Evolutionary conservation across 1,284 basidiomycete genomes (phyloP).

Genomic region (Lentinus polychrous): DNA sequence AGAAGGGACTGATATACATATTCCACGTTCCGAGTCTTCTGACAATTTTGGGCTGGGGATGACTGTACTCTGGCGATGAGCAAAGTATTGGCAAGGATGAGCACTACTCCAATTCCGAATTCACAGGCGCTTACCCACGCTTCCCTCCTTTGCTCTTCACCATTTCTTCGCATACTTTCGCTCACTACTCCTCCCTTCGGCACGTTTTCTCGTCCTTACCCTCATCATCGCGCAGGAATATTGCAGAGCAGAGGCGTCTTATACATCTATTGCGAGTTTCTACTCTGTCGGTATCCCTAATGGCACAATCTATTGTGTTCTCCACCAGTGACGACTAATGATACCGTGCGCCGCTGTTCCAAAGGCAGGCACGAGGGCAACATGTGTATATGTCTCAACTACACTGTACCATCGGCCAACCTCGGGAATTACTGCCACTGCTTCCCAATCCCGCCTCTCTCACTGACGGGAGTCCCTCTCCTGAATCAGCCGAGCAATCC

Average conservation of each 20-base stretch:
- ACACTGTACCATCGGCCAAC: not conserved
- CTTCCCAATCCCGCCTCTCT: not conserved
- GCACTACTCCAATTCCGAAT: not conserved
- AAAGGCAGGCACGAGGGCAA: not conserved
- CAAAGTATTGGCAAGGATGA: not conserved
- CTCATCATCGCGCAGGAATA: too few species aligned
- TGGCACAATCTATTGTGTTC: not conserved
- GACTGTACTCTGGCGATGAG: not conserved
- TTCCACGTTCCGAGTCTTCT: too few species aligned
- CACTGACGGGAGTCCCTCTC: not conserved
- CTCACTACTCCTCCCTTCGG: not conserved
- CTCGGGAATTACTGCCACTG: not conserved
- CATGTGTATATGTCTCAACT: too few species aligned
- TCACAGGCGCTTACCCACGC: not conserved
- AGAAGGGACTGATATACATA: too few species aligned
- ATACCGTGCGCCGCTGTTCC: not conserved
- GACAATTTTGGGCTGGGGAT: too few species aligned
- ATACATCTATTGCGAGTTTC: too few species aligned
- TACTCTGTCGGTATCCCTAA: too few species aligned
- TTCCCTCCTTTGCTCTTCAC: not conserved
- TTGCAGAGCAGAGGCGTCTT: too few species aligned
- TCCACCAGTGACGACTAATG: not conserved
- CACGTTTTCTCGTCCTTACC: not conserved
- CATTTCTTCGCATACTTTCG: not conserved
- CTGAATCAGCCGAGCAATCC: constrained; percentile 23